Evolutionary conservation across 2,329 filamentous ascomycete species (phyloP).

Genomic region (Aspergillus terreus): DNA sequence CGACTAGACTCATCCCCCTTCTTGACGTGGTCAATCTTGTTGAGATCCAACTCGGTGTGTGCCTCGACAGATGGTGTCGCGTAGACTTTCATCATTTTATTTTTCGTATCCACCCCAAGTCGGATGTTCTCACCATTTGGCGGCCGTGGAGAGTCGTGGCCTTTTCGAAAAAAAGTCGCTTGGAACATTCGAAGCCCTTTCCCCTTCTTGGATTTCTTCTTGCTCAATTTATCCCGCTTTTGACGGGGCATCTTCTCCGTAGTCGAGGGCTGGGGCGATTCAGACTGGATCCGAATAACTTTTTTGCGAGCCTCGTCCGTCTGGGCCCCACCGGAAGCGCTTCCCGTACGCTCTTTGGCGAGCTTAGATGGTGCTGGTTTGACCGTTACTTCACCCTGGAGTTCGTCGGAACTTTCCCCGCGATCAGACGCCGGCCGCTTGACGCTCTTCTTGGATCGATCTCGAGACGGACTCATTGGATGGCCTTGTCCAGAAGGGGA

Average conservation of each 20-base stretch:
- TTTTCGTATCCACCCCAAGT: neutral
- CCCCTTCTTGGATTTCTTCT: neutral
- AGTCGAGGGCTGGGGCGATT: slow-evolving; percentile 6
- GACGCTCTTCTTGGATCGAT: neutral
- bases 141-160: neutral
- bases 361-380: slow-evolving; percentile 14
- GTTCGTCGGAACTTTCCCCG: slow-evolving; percentile 39
- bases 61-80: neutral
- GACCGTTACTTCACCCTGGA: slow-evolving; percentile 36
- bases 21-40: slow-evolving; percentile 18
- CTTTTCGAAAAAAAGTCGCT: neutral
- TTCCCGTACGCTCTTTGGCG: slow-evolving; percentile 3
- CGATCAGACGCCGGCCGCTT: slow-evolving; percentile 6
- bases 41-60: slow-evolving; percentile 12
- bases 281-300: slow-evolving; percentile 17
- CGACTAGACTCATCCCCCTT: slow-evolving; percentile 18
- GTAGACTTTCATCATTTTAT: neutral
- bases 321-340: slow-evolving; percentile 3
- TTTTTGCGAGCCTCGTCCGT: slow-evolving; percentile 2
- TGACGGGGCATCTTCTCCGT: neutral
- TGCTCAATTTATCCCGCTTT: neutral
- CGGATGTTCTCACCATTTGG: neutral
- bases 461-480: neutral
- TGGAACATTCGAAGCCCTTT: neutral
- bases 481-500: neutral